A percentile compares a stretch with the other conserved stretches of the same genome.
Conservation (phyloP, 805 yeast genomes). For the Saturnispora hagleri region DNA sequence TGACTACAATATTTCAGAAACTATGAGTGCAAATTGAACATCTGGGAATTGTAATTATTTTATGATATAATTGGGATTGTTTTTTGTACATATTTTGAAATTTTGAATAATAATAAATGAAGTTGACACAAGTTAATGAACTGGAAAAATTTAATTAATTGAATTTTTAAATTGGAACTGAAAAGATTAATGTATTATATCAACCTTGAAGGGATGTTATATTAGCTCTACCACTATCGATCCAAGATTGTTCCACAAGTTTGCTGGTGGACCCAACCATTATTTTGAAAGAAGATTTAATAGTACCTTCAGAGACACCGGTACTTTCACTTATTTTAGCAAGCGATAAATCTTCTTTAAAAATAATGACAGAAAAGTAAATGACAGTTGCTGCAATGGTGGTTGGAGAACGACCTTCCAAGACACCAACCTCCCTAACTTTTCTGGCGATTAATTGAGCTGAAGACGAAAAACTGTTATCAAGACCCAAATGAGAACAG, state of each 20-base stretch:
- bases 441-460: conserved; percentile 88
- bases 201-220: conserved; percentile 1
- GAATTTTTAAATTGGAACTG: neutral
- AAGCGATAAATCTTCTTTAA: conserved; percentile 68
- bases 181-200: neutral
- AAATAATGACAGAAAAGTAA: conserved; percentile 86
- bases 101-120: neutral
- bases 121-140: neutral
- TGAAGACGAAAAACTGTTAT: conserved; percentile 77
- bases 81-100: neutral
- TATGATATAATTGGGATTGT: neutral
- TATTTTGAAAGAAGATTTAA: conserved; percentile 81
- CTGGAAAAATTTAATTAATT: neutral
- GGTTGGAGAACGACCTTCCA: conserved; percentile 94
- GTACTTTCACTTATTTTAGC: conserved; percentile 81
- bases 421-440: conserved; percentile 83
- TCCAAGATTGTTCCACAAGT: conserved; percentile 72
- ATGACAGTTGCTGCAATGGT: conserved; percentile 97
- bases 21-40: neutral
- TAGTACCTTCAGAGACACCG: conserved; percentile 96
- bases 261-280: conserved; percentile 64
- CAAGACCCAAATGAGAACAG: conserved; percentile 88
- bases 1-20: neutral
- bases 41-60: neutral
- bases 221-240: conserved; percentile 54